Percentiles rank a stretch among this genome's conserved stretches.
These are phyloP conservation scores for Halenospora varia DNA, from an alignment of 495 filamentous ascomycete species.

Conservation along the genomic window DNA sequence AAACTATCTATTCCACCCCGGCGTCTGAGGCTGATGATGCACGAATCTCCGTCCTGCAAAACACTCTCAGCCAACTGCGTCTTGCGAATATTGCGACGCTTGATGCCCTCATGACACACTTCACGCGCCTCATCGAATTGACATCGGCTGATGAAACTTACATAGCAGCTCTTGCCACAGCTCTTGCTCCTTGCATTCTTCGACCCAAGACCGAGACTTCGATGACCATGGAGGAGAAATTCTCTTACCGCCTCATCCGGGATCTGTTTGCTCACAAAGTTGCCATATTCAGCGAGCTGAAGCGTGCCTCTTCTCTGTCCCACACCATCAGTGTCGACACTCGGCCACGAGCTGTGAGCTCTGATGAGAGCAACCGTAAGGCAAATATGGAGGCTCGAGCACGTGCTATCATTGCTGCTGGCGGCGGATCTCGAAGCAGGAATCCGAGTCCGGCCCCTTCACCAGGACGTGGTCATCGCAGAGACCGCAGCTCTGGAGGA, in stretches of 20 bases:
- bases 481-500: slow-evolving; percentile 79
- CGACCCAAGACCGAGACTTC: slow-evolving; percentile 81
- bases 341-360: slow-evolving; percentile 79
- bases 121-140: slow-evolving; percentile 92
- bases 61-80: slow-evolving; percentile 88
- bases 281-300: slow-evolving; percentile 91
- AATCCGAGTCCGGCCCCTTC: slow-evolving; percentile 70
- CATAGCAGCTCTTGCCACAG: slow-evolving; percentile 67
- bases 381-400: slow-evolving; percentile 90
- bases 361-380: slow-evolving; percentile 92
- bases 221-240: slow-evolving; percentile 92
- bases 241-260: slow-evolving; percentile 85
- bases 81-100: slow-evolving; percentile 98
- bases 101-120: slow-evolving; percentile 96
- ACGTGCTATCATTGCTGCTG: slow-evolving; percentile 69
- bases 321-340: slow-evolving; percentile 38
- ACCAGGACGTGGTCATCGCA: slow-evolving; percentile 48
- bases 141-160: slow-evolving; percentile 93
- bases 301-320: slow-evolving; percentile 75
- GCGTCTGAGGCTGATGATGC: slow-evolving; percentile 65
- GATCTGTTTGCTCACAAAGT: slow-evolving; percentile 95
- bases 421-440: slow-evolving; percentile 53
- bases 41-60: slow-evolving; percentile 89
- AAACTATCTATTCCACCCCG: slow-evolving; percentile 89
- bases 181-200: slow-evolving; percentile 82